A percentile compares a stretch with the other conserved stretches of the same genome.
These are phyloP conservation scores for Apiospora malaysiana DNA, from an alignment of 2,329 filamentous ascomycete genomes.

Conservation along the genomic window DNA sequence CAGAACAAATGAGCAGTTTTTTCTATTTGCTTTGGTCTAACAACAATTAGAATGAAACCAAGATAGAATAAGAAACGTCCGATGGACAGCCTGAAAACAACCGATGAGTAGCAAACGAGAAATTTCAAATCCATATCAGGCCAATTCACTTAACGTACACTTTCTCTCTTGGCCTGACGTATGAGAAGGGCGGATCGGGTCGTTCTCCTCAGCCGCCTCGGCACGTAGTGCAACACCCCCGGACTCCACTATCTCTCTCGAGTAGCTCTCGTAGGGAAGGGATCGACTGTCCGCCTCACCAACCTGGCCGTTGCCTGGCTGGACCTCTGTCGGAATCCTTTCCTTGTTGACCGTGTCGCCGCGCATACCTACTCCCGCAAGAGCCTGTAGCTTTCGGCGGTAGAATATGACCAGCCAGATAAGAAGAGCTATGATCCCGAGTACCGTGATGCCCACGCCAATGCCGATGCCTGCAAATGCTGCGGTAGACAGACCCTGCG, in stretches of 20 bases:
- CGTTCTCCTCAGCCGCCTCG: neutral
- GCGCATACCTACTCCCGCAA: neutral
- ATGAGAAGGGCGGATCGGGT: too few species aligned
- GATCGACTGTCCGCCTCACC: neutral
- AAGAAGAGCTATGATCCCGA: constrained; percentile 50
- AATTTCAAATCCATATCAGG: too few species aligned
- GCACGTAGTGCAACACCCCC: neutral
- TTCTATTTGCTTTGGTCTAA: too few species aligned
- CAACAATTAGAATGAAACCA: too few species aligned
- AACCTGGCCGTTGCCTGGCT: too few species aligned
- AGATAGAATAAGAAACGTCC: too few species aligned
- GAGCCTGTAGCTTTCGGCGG: constrained; percentile 60
- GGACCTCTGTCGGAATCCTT: neutral
- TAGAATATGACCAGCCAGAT: constrained; percentile 59
- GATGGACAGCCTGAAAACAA: too few species aligned
- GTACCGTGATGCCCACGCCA: neutral
- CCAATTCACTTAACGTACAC: too few species aligned
- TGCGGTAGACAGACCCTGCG: neutral
- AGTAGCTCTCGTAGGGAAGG: neutral
- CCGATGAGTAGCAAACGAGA: too few species aligned
- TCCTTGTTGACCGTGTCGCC: neutral
- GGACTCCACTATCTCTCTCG: neutral
- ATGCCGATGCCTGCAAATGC: neutral
- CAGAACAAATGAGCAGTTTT: too few species aligned
- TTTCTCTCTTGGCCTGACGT: too few species aligned